Evolutionary conservation across 2,329 filamentous ascomycete species (phyloP).

Genomic region (Trichoderma guizhouense): DNA sequence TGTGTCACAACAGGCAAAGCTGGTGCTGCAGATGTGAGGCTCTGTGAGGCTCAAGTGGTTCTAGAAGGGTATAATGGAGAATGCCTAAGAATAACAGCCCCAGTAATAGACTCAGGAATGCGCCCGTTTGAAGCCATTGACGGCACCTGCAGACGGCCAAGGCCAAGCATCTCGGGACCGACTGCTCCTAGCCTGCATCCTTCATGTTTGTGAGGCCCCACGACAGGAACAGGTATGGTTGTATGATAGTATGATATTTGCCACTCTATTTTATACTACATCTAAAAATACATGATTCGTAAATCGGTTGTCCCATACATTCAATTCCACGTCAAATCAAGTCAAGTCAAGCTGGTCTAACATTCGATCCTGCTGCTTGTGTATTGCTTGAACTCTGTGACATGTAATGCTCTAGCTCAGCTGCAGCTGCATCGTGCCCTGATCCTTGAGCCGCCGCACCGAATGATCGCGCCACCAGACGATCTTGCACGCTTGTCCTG

Average conservation of each 20-base stretch:
- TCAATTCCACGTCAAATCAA: background rate
- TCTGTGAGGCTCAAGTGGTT: background rate
- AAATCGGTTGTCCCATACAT: background rate
- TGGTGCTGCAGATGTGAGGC: background rate
- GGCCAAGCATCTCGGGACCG: background rate
- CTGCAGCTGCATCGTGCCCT: background rate
- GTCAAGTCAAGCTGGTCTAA: background rate
- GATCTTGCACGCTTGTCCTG: conserved; percentile 9
- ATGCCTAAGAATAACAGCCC: background rate
- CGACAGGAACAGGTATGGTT: background rate
- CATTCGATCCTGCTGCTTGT: background rate
- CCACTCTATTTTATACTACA: background rate
- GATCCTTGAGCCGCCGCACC: background rate
- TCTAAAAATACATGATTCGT: background rate
- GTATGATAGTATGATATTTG: background rate
- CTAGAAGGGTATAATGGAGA: background rate
- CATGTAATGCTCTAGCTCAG: conserved; percentile 10
- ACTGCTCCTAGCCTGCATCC: background rate
- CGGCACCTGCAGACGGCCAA: background rate
- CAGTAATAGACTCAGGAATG: background rate
- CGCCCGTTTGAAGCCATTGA: background rate
- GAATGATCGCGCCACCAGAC: conserved; percentile 15
- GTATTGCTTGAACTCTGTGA: background rate
- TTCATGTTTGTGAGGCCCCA: background rate
- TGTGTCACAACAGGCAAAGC: background rate